Evolutionary conservation across 2,329 filamentous ascomycete species (phyloP), one percentile per base, ranked within the genome.

Genomic region (Ascochyta clinopodiicola): DNA sequence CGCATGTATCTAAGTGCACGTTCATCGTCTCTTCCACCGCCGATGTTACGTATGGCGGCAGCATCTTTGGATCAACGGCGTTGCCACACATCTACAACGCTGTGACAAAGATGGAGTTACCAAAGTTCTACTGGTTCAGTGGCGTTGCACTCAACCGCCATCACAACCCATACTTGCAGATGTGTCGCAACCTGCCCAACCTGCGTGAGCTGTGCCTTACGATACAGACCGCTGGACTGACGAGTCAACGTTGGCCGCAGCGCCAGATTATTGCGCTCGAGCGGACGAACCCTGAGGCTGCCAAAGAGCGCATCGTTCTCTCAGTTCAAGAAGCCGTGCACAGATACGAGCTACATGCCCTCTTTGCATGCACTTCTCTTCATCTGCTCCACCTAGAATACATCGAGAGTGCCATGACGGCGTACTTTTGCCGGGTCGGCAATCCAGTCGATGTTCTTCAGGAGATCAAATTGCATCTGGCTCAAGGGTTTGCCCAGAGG

Each of bases 161-260:
- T 1, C 92, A 87, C 71, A 98, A 96, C 70, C 97, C 94, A 53
- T 91, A 92, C 64, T 86, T 91, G 0, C 92, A 92, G 66, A 96
- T 94, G 69, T 96, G 92, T 46, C 96, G 75, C 12, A 92, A 86
- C 67, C 92, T 96, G 3, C 91, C 89, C 2, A 92, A 81, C 71
- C 96, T 96, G 0, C 86, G 84, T 0, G 88, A 88, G 9, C 91
- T 93, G 67, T 86, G 86, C 36, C 91, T 85, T 74, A 96, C 92
- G 9, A 96, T 80, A 1, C 92, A 91, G 1, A 93, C 94, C 9
- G 93, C 90, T 1, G 91, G 88, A 7, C 90, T 86, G 53, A 86
- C 88, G 0, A 88, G 81, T 66, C 91, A 90, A 71, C 91, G 95
- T 9, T 81, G 80, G 7, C 77, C 78, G 1, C 77, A 80, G 59